Evolutionary conservation across 2,329 filamentous ascomycete genomes (phyloP).

Genomic region (Bipolaris gigantea): DNA sequence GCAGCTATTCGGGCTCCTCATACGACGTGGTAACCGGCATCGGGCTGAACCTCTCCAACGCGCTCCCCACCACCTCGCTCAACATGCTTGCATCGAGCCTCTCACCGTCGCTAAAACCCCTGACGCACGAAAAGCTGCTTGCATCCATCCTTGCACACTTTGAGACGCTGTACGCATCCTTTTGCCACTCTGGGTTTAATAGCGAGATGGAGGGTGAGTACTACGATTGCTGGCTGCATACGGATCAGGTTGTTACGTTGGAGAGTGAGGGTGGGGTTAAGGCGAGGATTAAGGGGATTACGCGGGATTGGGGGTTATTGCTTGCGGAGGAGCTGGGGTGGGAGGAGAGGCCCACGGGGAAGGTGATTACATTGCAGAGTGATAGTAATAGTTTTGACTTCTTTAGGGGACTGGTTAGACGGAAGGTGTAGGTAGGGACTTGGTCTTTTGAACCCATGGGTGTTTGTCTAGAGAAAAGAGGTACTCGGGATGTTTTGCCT

Average conservation of each 20-base stretch:
- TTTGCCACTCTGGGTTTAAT: constrained; percentile 75
- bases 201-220: constrained; percentile 69
- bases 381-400: constrained; percentile 99
- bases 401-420: constrained; percentile 81
- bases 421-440: constrained; percentile 62
- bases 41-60: constrained; percentile 84
- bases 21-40: constrained; percentile 83
- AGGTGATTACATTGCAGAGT: constrained; percentile 82
- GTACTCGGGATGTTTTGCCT: too few relatives aligned
- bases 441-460: not conserved
- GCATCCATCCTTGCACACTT: constrained; percentile 78
- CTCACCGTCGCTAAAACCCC: constrained; percentile 51
- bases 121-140: constrained; percentile 77
- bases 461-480: too few relatives aligned
- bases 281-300: constrained; percentile 83
- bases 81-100: constrained; percentile 63
- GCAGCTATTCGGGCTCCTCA: constrained; percentile 71
- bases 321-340: constrained; percentile 79
- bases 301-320: constrained; percentile 85
- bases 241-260: constrained; percentile 66
- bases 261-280: constrained; percentile 76
- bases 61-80: constrained; percentile 83
- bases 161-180: constrained; percentile 74
- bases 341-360: constrained; percentile 74
- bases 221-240: constrained; percentile 74